Percentiles rank a stretch among this genome's conserved stretches.
These are phyloP conservation scores for Theobroma cacao DNA, from an alignment of 345 rosid genomes.

Conservation along the genomic window DNA sequence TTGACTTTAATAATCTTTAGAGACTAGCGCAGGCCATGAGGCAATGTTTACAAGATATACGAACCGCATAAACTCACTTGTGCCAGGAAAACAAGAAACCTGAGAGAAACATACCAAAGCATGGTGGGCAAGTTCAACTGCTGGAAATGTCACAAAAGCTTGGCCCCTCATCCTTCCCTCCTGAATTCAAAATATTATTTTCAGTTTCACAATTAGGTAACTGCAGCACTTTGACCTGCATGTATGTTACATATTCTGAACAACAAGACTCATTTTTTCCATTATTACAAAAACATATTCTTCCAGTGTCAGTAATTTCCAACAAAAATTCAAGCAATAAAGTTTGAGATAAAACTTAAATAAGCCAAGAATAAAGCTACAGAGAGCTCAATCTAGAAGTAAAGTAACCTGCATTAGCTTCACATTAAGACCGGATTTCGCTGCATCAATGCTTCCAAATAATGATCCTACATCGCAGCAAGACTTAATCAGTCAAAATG, in stretches of 20 bases:
- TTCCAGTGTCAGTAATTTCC: neutral
- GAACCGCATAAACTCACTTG: neutral
- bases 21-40: neutral
- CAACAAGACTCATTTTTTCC: neutral
- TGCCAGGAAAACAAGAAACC: conserved; percentile 8
- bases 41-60: neutral
- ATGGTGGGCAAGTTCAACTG: conserved; percentile 75
- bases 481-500: conserved; percentile 14
- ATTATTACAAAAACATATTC: neutral
- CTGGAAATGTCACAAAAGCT: conserved; percentile 94
- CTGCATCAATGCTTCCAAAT: conserved; percentile 70
- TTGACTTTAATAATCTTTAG: neutral
- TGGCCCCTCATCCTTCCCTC: conserved; percentile 99
- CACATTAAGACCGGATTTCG: conserved; percentile 62
- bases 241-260: neutral
- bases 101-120: conserved; percentile 63
- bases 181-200: conserved; percentile 36
- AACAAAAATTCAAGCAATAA: neutral
- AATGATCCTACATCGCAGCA: conserved; percentile 64
- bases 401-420: conserved; percentile 83
- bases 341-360: neutral
- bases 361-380: neutral
- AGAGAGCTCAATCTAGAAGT: neutral
- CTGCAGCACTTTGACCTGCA: neutral
- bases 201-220: conserved; percentile 6